A percentile compares a stretch with the other conserved stretches of the same genome.
Conservation (phyloP, 495 filamentous ascomycete genomes). For the Apodospora peruviana region DNA sequence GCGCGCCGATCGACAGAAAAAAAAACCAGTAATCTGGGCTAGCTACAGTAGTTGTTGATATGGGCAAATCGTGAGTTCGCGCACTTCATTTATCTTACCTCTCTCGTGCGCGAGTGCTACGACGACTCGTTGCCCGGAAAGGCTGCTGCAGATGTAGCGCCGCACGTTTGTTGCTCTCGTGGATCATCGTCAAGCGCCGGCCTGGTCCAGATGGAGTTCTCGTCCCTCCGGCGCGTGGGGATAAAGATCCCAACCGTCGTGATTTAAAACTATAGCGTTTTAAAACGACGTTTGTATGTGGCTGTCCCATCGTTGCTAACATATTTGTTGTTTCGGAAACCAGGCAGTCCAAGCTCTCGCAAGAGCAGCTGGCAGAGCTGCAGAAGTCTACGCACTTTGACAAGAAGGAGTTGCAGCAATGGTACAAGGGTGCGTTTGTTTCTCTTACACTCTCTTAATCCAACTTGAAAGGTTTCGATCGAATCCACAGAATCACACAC, state of each 20-base stretch:
- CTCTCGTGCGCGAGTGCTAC: conserved; percentile 1
- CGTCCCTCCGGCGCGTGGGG: no score
- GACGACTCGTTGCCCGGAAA: neutral
- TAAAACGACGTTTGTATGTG: no score
- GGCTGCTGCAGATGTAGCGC: neutral
- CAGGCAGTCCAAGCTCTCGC: conserved; percentile 91
- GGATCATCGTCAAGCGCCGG: no score
- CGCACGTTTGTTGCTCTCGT: no score
- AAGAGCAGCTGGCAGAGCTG: conserved; percentile 88
- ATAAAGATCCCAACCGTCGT: no score
- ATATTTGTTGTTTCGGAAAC: no score
- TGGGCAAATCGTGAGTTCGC: conserved; percentile 44
- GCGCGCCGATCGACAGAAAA: neutral
- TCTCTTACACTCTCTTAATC: neutral
- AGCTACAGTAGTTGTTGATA: conserved; percentile 16
- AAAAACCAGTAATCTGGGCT: neutral
- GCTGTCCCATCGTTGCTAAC: no score
- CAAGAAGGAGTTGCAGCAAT: conserved; percentile 99
- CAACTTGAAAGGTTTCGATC: neutral
- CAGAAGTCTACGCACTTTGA: conserved; percentile 97
- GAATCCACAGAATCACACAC: no score
- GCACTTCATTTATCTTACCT: conserved; percentile 3
- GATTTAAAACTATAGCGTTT: no score
- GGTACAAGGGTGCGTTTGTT: conserved; percentile 81
- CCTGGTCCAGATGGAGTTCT: no score